Conservation (phyloP, 208 protist species). For the Acanthamoeba royreba region DNA sequence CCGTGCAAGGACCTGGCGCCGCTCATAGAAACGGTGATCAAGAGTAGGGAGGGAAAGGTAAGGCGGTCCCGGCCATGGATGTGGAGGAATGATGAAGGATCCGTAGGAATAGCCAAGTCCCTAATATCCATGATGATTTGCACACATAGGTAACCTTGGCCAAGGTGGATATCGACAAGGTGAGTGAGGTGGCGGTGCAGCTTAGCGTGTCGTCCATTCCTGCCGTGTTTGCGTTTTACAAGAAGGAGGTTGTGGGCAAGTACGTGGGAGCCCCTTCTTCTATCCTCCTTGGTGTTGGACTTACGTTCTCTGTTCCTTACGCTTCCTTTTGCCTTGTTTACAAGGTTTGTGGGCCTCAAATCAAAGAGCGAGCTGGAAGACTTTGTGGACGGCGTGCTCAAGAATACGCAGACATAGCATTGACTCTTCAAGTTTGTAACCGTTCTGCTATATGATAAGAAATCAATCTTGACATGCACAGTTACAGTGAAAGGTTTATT, state of each 20-base stretch:
- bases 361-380: constrained; percentile 1
- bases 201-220: constrained; percentile 5
- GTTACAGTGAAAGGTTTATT: too few species aligned
- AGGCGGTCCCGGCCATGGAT: background rate
- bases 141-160: background rate
- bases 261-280: background rate
- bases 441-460: too few species aligned
- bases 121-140: background rate
- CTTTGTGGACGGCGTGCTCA: background rate
- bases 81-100: background rate
- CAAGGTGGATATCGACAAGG: constrained; percentile 33
- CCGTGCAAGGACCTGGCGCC: constrained; percentile 36
- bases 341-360: background rate
- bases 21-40: constrained; percentile 3
- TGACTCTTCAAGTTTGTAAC: too few species aligned
- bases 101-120: background rate
- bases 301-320: background rate
- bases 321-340: background rate
- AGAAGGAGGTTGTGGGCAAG: background rate
- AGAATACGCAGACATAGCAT: background rate
- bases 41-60: background rate
- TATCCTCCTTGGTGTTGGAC: background rate
- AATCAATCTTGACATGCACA: too few species aligned
- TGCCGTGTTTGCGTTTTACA: constrained; percentile 27
- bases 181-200: background rate